Evolutionary conservation across 2,329 filamentous ascomycete genomes (phyloP), one percentile per base, ranked within the genome.

Genomic region (Trichoderma sp.): DNA sequence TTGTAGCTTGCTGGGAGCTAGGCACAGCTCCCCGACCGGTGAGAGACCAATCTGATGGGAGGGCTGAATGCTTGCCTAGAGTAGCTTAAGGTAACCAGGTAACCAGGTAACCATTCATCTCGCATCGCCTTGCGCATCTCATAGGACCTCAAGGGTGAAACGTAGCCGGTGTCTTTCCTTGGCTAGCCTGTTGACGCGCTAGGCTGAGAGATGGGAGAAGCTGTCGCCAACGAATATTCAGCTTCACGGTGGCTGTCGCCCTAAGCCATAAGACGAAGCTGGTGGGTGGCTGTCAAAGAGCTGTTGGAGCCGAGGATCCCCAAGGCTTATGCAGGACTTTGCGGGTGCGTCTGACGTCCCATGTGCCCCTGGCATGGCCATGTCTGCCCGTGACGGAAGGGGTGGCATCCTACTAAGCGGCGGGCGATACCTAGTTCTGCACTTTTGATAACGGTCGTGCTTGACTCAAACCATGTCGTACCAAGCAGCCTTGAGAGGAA

Each of bases 1-100:
- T 26, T 47, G 64, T 15, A 71, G 53, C 57, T 50, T 53, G 43
- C 34, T 43, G 26, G 43, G 57, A 34, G 26, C 64, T 63, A 68
- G 55, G 66, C 66, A 43, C 43, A 30, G 36, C 36, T 30, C 26
- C 30, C 36, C 57, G 26, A 26, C 65, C 23, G 53, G 65, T 36
- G 68, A 63, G 68, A 66, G 43, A 59, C 43, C 69, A 28, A 20
- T 28, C 47, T 57, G 50, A 20, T 53, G 23, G 62, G 30, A 28
- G 30, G 57, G 62, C 69, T 62, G 70, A 34, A 68, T 63, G 64
- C 55, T 71, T 71, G 70, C 64, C 70, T 71, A 30, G 43, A 58
- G 12, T 23, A 23, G 47, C 47, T 23, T 13, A 53, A 53, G 47
- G 47, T 53, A 53, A 53, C 47, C 47, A 53, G 39, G 39, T 43